These are phyloP conservation scores for Xylaria digitata DNA, from an alignment of 2,329 filamentous ascomycete genomes.

Conservation along the genomic window DNA sequence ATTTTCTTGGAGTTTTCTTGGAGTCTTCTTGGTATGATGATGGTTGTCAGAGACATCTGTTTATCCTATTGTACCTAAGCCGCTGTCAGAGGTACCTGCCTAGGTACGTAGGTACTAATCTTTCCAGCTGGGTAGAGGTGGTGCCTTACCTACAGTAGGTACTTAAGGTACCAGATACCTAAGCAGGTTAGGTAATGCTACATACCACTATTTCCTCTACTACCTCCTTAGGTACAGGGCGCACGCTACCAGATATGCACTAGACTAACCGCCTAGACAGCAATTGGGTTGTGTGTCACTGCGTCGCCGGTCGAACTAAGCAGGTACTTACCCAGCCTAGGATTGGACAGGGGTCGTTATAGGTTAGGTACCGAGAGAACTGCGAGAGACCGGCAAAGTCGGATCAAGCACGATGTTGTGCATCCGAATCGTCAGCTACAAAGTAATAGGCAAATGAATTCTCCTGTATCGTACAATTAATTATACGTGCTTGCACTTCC, in stretches of 20 bases:
- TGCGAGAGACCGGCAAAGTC: slow-evolving; percentile 12
- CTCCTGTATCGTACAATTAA: not conserved
- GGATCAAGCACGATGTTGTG: slow-evolving; percentile 25
- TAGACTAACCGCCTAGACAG: not conserved
- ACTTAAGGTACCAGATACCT: too few species aligned
- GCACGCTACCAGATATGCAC: not conserved
- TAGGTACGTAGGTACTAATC: too few species aligned
- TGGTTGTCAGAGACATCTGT: not conserved
- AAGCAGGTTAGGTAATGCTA: too few species aligned
- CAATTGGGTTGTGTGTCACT: too few species aligned
- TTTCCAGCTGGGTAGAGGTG: too few species aligned
- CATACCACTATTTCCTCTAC: too few species aligned
- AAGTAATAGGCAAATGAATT: not conserved
- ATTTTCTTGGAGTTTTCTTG: slow-evolving; percentile 28
- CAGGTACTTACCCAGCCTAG: not conserved
- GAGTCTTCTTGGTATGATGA: slow-evolving; percentile 2
- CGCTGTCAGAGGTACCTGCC: too few species aligned
- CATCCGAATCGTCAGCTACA: slow-evolving; percentile 7
- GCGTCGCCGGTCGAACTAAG: too few species aligned
- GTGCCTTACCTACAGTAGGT: too few species aligned
- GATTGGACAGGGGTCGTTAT: slow-evolving; percentile 4
- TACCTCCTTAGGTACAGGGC: too few species aligned
- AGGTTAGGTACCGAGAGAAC: not conserved
- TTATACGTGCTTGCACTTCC: slow-evolving; percentile 2
- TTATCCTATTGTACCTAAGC: not conserved